Percentiles rank a stretch among this genome's conserved stretches.
Evolutionary conservation across 768 basidiomycete genomes (phyloP).

Genomic region (Sarcomyxa edulis): DNA sequence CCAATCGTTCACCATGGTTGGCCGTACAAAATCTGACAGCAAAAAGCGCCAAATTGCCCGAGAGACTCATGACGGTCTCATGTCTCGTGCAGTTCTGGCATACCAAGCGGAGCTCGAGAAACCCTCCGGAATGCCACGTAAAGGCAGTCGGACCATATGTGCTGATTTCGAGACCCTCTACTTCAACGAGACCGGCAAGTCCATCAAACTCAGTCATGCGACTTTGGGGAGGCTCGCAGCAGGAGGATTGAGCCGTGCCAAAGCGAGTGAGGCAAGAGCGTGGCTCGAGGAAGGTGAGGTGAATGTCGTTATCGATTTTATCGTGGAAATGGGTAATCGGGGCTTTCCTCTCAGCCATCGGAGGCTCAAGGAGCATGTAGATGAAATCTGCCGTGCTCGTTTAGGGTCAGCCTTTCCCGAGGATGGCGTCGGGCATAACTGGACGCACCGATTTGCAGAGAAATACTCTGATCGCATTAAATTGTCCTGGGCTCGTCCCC

Average conservation of each 20-base stretch:
- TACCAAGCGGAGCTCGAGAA: constrained; percentile 6
- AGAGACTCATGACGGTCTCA: constrained; percentile 1
- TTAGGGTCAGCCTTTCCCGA: constrained; percentile 23
- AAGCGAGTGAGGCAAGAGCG: constrained; percentile 18
- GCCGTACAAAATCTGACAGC: constrained; percentile 11
- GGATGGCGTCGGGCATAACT: constrained; percentile 29
- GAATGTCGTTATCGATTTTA: constrained; percentile 22
- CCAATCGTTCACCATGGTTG: constrained; percentile 3
- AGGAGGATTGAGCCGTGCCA: constrained; percentile 13
- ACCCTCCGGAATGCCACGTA: background rate
- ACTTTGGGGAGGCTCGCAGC: constrained; percentile 11
- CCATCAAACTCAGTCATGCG: constrained; percentile 10
- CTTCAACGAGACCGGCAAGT: constrained; percentile 7
- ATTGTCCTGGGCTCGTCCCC: constrained; percentile 17
- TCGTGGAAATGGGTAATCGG: constrained; percentile 18
- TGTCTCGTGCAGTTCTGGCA: constrained; percentile 4
- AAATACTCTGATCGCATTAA: constrained; percentile 21
- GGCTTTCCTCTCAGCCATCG: constrained; percentile 30
- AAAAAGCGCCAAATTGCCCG: constrained; percentile 10
- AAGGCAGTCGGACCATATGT: background rate
- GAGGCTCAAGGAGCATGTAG: constrained; percentile 18
- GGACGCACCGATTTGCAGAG: constrained; percentile 24
- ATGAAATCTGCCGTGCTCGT: constrained; percentile 20
- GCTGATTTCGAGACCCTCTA: background rate
- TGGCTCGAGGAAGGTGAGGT: constrained; percentile 25